A percentile compares a stretch with the other conserved stretches of the same genome.
Evolutionary conservation across 2,329 filamentous ascomycete species (phyloP).

Genomic region (Fusarium abutilonis): DNA sequence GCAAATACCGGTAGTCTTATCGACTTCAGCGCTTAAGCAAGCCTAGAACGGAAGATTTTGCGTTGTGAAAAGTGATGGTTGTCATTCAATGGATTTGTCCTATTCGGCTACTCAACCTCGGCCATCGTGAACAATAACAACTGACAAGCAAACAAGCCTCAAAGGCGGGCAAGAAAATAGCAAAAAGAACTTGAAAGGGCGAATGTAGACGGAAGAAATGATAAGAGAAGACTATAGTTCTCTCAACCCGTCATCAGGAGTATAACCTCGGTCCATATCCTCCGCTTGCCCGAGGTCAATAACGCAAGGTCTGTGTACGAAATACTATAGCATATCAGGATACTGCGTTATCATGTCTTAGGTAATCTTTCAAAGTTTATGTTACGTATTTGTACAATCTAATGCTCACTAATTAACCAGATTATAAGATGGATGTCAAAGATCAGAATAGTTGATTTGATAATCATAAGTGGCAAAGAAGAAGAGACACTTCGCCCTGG

Average conservation of each 20-base stretch:
- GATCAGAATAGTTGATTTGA: background rate
- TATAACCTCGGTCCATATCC: constrained; percentile 15
- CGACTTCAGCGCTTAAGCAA: no score
- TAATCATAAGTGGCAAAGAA: background rate
- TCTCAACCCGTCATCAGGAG: background rate
- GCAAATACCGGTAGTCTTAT: no score
- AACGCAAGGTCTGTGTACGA: background rate
- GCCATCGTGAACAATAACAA: background rate
- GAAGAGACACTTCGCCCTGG: background rate
- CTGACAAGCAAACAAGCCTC: background rate
- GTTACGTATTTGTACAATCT: accelerated
- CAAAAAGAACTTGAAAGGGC: background rate
- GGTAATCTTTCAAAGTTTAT: background rate
- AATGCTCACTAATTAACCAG: background rate
- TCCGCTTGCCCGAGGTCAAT: constrained; percentile 5
- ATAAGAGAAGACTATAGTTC: background rate
- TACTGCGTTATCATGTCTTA: background rate
- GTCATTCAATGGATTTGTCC: background rate
- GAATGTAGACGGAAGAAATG: background rate
- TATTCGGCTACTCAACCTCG: no score
- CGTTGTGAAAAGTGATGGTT: background rate
- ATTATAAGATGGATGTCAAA: background rate
- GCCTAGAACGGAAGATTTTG: background rate
- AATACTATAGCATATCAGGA: background rate
- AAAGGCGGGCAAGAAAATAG: background rate